These are phyloP conservation scores for Diplodia corticola DNA, from an alignment of 2,329 filamentous ascomycete genomes.

Conservation along the genomic window DNA sequence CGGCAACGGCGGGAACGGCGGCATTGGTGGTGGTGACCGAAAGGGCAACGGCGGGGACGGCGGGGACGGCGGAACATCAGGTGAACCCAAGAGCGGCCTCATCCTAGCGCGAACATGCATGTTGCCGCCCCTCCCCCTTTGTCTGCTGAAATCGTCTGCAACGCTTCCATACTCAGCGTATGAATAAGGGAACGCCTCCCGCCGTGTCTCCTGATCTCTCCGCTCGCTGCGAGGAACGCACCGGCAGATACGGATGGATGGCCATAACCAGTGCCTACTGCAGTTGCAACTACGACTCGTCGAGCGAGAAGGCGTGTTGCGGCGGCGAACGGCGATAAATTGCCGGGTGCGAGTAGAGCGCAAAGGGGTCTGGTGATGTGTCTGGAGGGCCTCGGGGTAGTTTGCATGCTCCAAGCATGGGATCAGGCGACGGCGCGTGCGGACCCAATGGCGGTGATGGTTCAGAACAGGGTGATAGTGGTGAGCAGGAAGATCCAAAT, in stretches of 20 bases:
- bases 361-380: background rate
- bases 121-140: background rate
- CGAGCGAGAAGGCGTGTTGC: background rate
- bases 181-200: background rate
- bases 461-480: background rate
- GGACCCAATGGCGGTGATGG: background rate
- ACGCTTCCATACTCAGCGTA: background rate
- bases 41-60: background rate
- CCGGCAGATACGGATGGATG: background rate
- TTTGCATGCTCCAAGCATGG: background rate
- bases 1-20: background rate
- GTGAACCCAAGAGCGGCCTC: background rate
- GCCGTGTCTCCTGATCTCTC: background rate
- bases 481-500: background rate
- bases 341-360: background rate
- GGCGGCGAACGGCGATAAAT: background rate
- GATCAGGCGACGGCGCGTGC: background rate
- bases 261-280: background rate
- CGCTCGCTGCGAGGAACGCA: background rate
- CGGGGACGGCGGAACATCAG: background rate
- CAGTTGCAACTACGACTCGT: background rate
- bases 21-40: background rate
- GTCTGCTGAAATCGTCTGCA: background rate
- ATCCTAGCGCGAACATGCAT: background rate
- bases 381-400: background rate